A percentile compares a stretch with the other conserved stretches of the same genome.
phyloP scores from a whole-genome alignment of 805 yeast species.

The Saccharomycopsis guyanensis region DNA sequence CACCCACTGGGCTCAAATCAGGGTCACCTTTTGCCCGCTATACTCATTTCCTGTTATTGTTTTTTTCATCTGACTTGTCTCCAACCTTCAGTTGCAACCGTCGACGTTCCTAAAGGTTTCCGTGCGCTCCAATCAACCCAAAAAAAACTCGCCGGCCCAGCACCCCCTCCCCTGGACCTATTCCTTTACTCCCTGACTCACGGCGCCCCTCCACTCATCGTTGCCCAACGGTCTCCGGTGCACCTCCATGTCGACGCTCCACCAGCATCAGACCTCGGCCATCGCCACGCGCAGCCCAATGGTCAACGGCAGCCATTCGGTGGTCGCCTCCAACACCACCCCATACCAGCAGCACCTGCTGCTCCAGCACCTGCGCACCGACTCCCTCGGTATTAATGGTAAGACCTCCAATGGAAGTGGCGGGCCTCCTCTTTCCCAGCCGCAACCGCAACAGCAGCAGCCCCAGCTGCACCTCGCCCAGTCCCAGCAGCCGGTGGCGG shows the following conservation, averaged over 20 bases:
- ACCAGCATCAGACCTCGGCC: background rate
- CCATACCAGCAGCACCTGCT: background rate
- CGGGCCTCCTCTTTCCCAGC: background rate
- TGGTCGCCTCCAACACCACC: background rate
- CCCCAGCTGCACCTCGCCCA: background rate
- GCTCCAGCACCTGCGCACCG: background rate
- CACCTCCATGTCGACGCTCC: slow-evolving; percentile 1
- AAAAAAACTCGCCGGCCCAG: no score
- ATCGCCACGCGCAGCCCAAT: background rate
- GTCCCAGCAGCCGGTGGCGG: background rate
- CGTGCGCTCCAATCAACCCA: no score
- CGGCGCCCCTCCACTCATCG: no score
- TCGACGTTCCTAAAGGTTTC: no score
- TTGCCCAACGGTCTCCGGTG: no score
- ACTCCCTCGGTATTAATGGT: background rate
- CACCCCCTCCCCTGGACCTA: no score
- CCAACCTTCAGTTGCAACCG: background rate
- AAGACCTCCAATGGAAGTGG: no score
- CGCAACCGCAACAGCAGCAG: background rate
- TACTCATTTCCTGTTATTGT: background rate
- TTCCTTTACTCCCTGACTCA: no score
- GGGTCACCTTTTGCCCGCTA: background rate
- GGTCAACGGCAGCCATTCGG: background rate
- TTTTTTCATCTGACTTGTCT: background rate
- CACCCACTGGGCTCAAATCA: background rate